Base-by-base conservation (phyloP, 306 rosid species). In the Abrus precatorius region DNA sequence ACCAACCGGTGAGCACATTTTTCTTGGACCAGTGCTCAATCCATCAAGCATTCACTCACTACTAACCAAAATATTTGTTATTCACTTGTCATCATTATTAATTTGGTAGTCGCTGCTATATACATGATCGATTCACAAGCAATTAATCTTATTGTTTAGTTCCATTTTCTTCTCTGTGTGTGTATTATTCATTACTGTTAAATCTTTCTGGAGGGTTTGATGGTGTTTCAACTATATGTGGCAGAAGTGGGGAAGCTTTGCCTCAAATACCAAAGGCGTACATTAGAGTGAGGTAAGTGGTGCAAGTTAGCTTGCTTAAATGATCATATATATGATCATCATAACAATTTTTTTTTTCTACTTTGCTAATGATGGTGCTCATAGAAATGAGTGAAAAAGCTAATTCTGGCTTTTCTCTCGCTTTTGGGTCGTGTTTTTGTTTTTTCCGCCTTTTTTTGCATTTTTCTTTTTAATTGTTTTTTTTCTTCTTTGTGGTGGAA, bases 221-320 rank as follows among this genome's bases (percentile, higher is more conserved):
- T 72, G 14, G 8, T 74, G 2, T 36, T 63, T 44, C 61, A 38
- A 52, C 69, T 59, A 45, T 28, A 20, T 13, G 40, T 66, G 72
- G 74, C 76, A 84, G 94, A 75, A 69, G 48, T 40, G 88, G 86
- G 47, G 94, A 73, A 81, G 89, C 83, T 45, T 77, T 91, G 36
- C 94, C 92, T 32, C 94, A 91, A 79, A 75, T 91, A 77, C 88
- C 91, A 49, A 91, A 88, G 84, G 86, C 92, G 71, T 91, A 87
- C 89, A 87, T 91, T 79, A 88, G 92, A 85, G 92, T 88, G 80
- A 88, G 82, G 92, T 90, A 85, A 88, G 92, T 86, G 76, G 85
- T 84, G 88, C 89, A 85, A 82, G 86, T 87, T 87, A 87, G 86
- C 64, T 77, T 77, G 62, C 83, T 77, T 72, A 55, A 27, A 57